A percentile compares a stretch with the other conserved stretches of the same genome.
Evolutionary conservation across 2,329 filamentous ascomycete species (phyloP).

Genomic region (Exophiala bonariae): DNA sequence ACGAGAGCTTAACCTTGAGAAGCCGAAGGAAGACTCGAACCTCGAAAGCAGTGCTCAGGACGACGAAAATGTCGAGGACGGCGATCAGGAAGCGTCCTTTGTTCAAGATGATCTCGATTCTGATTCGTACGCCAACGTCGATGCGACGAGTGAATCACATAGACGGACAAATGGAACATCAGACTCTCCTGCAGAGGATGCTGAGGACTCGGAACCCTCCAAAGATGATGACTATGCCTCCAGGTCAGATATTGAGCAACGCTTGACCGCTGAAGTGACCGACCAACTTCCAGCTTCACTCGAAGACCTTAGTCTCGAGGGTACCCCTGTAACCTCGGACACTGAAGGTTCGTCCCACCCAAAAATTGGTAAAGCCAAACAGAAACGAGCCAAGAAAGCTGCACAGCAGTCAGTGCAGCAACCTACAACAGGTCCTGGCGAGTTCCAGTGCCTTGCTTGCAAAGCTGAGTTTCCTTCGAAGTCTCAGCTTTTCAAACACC

Average conservation of each 20-base stretch:
- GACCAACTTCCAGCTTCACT: slow-evolving; percentile 20
- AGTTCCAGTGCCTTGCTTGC: slow-evolving; percentile 76
- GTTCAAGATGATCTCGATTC: too few relatives aligned
- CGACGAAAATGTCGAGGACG: slow-evolving; percentile 15
- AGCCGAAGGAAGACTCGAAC: slow-evolving; percentile 3
- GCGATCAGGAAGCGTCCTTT: not conserved
- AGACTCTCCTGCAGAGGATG: slow-evolving; percentile 9
- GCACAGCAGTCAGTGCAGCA: slow-evolving; percentile 34
- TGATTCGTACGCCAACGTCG: not conserved
- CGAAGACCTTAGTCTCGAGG: slow-evolving; percentile 22
- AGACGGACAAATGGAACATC: slow-evolving; percentile 2
- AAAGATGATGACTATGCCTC: slow-evolving; percentile 45
- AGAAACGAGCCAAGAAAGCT: slow-evolving; percentile 53
- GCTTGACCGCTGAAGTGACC: slow-evolving; percentile 31
- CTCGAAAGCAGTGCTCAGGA: slow-evolving; percentile 16
- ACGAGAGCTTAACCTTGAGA: slow-evolving; percentile 40
- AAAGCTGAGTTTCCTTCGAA: slow-evolving; percentile 74
- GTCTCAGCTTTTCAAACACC: slow-evolving; percentile 71
- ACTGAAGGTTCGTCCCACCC: slow-evolving; percentile 25
- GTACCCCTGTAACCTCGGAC: slow-evolving; percentile 21
- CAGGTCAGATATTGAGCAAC: slow-evolving; percentile 40
- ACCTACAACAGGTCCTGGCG: slow-evolving; percentile 8
- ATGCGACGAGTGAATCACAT: not conserved
- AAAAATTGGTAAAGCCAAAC: slow-evolving; percentile 54
- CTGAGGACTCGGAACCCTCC: slow-evolving; percentile 12